phyloP scores from a whole-genome alignment of 1,139 yeast species.

The Ashbya aceris region DNA sequence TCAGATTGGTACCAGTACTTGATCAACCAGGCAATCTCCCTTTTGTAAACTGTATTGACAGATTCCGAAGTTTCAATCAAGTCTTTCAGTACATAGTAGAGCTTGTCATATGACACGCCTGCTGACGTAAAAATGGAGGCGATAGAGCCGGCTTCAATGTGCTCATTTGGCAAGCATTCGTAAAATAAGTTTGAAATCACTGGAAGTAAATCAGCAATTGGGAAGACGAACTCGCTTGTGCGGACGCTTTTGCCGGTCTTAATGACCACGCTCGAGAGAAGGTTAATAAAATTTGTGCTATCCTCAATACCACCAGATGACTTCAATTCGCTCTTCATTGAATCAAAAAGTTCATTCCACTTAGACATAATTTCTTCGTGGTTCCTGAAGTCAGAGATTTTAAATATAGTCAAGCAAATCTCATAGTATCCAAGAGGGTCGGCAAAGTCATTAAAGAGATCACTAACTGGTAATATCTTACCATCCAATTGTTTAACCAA shows the following conservation, averaged over 20 bases:
- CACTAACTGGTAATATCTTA: constrained; percentile 61
- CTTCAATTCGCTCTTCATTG: constrained; percentile 23
- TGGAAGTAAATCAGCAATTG: constrained; percentile 62
- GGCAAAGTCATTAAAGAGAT: constrained; percentile 75
- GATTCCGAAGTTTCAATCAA: constrained; percentile 55
- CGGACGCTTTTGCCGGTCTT: constrained; percentile 41
- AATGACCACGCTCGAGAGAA: constrained; percentile 34
- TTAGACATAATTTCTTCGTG: constrained; percentile 61
- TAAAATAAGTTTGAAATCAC: constrained; percentile 33
- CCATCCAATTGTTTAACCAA: constrained; percentile 51
- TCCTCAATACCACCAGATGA: constrained; percentile 20
- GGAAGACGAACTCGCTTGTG: constrained; percentile 69
- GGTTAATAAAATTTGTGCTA: constrained; percentile 29
- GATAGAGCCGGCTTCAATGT: constrained; percentile 43
- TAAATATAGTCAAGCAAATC: constrained; percentile 67
- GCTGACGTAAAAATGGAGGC: constrained; percentile 66
- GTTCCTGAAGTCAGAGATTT: constrained; percentile 72
- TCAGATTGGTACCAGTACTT: constrained; percentile 59
- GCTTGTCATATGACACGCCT: constrained; percentile 64
- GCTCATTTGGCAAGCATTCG: constrained; percentile 32
- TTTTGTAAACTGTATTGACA: constrained; percentile 38
- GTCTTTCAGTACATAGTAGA: constrained; percentile 60
- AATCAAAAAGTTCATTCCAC: constrained; percentile 58
- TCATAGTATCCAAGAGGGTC: constrained; percentile 85
- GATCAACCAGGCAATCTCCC: constrained; percentile 55